phyloP scores from a whole-genome alignment of 768 basidiomycete species.

The Phlebiopsis gigantea region DNA sequence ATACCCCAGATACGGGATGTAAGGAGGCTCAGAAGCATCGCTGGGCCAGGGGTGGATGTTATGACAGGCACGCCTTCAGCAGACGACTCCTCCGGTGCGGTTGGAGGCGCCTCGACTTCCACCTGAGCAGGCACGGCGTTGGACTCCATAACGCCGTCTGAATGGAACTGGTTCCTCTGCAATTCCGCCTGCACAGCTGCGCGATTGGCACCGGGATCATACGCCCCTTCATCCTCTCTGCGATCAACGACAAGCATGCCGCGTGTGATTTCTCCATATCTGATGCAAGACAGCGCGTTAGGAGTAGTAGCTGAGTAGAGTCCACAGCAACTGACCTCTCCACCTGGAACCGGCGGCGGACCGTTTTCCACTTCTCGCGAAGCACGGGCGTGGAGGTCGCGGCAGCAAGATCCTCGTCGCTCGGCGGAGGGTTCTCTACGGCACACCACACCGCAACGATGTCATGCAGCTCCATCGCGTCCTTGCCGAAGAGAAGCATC shows the following conservation, averaged over 20 bases:
- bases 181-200: slow-evolving; percentile 54
- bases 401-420: slow-evolving; percentile 13
- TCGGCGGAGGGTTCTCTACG: slow-evolving; percentile 56
- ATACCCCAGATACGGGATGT: slow-evolving; percentile 53
- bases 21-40: slow-evolving; percentile 41
- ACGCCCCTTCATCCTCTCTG: slow-evolving; percentile 58
- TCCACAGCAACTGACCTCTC: slow-evolving; percentile 46
- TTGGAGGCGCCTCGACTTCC: slow-evolving; percentile 34
- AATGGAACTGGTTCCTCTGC: slow-evolving; percentile 29
- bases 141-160: slow-evolving; percentile 39
- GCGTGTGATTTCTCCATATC: slow-evolving; percentile 73
- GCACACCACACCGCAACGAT: slow-evolving; percentile 88
- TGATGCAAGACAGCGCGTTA: slow-evolving; percentile 20
- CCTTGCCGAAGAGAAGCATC: slow-evolving; percentile 76
- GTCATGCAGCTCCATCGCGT: slow-evolving; percentile 88
- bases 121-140: slow-evolving; percentile 50
- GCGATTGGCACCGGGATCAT: slow-evolving; percentile 62
- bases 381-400: slow-evolving; percentile 21
- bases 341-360: slow-evolving; percentile 23
- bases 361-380: slow-evolving; percentile 45
- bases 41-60: slow-evolving; percentile 60
- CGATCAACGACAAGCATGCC: slow-evolving; percentile 88
- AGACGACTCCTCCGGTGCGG: not conserved
- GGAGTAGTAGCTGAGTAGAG: not conserved
- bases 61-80: slow-evolving; percentile 32